Percentiles rank a stretch among this genome's conserved stretches.
phyloP scores from a whole-genome alignment of 306 rosid species.

The Castanea sativa region DNA sequence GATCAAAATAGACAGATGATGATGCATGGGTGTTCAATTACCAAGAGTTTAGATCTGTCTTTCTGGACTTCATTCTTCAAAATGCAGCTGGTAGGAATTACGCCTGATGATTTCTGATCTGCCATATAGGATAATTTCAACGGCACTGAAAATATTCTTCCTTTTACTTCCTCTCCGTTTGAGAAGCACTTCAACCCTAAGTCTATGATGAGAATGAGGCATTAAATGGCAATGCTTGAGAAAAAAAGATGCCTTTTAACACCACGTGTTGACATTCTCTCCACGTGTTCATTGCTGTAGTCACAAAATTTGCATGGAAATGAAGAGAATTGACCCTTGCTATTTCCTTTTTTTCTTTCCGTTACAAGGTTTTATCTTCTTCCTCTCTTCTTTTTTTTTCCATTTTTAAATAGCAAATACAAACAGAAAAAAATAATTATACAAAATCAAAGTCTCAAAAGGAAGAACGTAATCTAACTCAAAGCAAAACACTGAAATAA shows the following conservation, averaged over 20 bases:
- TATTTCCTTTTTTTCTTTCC: neutral
- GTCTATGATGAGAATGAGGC: slow-evolving; percentile 5
- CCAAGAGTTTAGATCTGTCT: slow-evolving; percentile 5
- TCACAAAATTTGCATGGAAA: neutral
- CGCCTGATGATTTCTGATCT: neutral
- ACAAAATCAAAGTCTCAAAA: neutral
- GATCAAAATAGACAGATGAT: neutral
- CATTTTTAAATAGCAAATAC: neutral
- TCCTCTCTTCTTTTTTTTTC: neutral
- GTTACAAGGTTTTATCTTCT: too few relatives aligned
- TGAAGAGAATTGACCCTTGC: neutral
- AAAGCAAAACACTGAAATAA: neutral
- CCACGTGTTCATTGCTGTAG: neutral
- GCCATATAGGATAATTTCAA: slow-evolving; percentile 11
- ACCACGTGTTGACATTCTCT: slow-evolving; percentile 16
- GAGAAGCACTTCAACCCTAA: slow-evolving; percentile 1
- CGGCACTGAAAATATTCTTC: neutral
- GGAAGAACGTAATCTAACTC: neutral
- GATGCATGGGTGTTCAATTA: neutral
- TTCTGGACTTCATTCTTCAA: neutral
- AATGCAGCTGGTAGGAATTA: slow-evolving; percentile 21
- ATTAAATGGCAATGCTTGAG: neutral
- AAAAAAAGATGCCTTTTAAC: slow-evolving; percentile 2
- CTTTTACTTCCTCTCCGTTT: neutral
- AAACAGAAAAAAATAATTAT: neutral